These are phyloP conservation scores for Peronospora destructor DNA, from an alignment of 352 stramenopile genomes.

Conservation along the genomic window DNA sequence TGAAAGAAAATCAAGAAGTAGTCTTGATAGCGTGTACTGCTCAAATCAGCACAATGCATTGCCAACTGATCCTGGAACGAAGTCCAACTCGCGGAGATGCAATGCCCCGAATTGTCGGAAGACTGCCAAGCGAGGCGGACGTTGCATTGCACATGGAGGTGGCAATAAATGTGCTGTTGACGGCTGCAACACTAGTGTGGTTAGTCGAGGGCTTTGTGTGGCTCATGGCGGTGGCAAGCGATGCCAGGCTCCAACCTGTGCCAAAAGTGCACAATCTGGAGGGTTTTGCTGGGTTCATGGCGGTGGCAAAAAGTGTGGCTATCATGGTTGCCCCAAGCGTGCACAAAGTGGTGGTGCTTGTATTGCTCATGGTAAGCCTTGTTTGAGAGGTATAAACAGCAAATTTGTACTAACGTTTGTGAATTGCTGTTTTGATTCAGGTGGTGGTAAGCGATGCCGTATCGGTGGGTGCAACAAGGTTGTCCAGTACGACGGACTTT, in stretches of 20 bases:
- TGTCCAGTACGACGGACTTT: constrained; percentile 43
- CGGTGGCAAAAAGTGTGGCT: constrained; percentile 52
- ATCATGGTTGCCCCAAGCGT: constrained; percentile 34
- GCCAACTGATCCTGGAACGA: not conserved
- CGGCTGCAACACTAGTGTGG: constrained; percentile 39
- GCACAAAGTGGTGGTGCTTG: constrained; percentile 45
- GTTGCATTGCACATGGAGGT: constrained; percentile 44
- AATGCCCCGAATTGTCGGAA: constrained; percentile 35
- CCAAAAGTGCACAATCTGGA: constrained; percentile 33
- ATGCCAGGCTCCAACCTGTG: constrained; percentile 20
- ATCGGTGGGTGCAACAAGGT: constrained; percentile 36
- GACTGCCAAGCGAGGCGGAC: constrained; percentile 39
- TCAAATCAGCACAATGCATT: not conserved
- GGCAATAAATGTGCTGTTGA: constrained; percentile 45
- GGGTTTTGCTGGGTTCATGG: constrained; percentile 43
- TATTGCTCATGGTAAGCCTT: constrained; percentile 39
- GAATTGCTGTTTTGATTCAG: constrained; percentile 1
- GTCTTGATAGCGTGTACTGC: not conserved
- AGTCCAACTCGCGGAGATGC: constrained; percentile 21
- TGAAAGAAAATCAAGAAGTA: not conserved
- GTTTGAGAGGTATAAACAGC: not conserved
- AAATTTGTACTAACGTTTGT: not conserved
- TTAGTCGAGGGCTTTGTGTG: constrained; percentile 50
- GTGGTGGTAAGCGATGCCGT: constrained; percentile 32
- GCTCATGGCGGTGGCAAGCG: constrained; percentile 51